Conservation (phyloP, 2,329 filamentous ascomycete genomes). For the Phialocephala sp. region DNA sequence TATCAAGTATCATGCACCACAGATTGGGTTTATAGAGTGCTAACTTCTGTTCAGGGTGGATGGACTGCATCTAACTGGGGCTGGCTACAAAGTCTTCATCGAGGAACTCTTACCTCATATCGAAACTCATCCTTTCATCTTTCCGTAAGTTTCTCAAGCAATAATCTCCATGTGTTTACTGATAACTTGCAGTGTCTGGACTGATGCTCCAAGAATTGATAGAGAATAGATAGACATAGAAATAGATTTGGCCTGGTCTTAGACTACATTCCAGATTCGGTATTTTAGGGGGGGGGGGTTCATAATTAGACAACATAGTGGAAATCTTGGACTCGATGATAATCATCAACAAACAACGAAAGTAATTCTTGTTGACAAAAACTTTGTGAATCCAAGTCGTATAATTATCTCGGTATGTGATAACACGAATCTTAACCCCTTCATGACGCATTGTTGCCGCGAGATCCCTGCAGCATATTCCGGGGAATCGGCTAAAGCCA, state of each 20-base stretch:
- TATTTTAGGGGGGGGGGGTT: background rate
- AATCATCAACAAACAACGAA: background rate
- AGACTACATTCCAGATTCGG: conserved; percentile 1
- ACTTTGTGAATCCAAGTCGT: background rate
- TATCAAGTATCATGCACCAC: background rate
- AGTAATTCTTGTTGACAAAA: background rate
- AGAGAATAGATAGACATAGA: conserved; percentile 1
- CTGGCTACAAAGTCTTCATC: conserved; percentile 40
- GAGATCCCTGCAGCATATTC: conserved; percentile 1
- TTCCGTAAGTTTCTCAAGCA: conserved; percentile 35
- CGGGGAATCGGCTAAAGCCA: conserved; percentile 1
- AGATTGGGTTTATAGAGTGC: background rate
- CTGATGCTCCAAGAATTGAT: conserved; percentile 29
- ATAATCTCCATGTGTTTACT: background rate
- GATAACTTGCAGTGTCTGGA: conserved; percentile 29
- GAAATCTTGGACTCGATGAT: background rate
- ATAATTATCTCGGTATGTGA: background rate
- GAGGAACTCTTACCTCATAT: conserved; percentile 31
- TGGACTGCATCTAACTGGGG: conserved; percentile 41
- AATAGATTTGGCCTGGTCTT: background rate
- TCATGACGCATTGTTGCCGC: conserved; percentile 1
- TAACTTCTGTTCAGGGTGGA: conserved; percentile 24
- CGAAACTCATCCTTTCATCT: conserved; percentile 35
- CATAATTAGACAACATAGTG: background rate
- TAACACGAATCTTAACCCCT: background rate